Conservation (phyloP, 169 alveolate species). For the Toxoplasma gondii region DNA sequence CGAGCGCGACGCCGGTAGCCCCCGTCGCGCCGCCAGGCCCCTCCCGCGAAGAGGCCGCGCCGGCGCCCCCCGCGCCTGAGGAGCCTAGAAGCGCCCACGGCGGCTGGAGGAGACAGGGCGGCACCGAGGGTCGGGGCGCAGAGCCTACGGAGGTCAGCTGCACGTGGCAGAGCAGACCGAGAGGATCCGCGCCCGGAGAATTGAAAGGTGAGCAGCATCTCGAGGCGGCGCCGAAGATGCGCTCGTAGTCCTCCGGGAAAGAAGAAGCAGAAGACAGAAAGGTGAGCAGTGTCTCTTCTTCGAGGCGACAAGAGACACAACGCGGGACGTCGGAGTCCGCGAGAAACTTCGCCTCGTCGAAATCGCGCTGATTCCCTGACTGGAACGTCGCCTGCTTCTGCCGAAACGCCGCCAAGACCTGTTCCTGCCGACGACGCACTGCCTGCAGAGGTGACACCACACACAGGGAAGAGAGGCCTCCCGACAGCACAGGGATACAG, state of each 20-base stretch:
- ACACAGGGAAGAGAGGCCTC: background rate
- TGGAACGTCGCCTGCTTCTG: slow-evolving; percentile 41
- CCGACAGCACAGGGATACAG: background rate
- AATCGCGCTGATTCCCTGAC: background rate
- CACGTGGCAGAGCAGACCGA: slow-evolving; percentile 51
- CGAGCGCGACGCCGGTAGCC: background rate
- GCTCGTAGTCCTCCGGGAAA: background rate
- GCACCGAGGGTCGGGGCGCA: slow-evolving; percentile 39
- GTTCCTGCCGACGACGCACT: slow-evolving; percentile 51
- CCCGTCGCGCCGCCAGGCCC: slow-evolving; percentile 30
- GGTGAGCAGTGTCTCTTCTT: slow-evolving; percentile 36
- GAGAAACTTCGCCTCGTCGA: slow-evolving; percentile 36
- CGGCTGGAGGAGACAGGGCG: slow-evolving; percentile 43
- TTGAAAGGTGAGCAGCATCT: slow-evolving; percentile 18
- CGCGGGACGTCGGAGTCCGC: slow-evolving; percentile 41
- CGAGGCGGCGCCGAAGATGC: slow-evolving; percentile 29
- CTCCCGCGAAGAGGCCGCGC: background rate
- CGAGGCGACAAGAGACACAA: slow-evolving; percentile 52
- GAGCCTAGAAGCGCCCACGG: background rate
- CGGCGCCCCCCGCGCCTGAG: background rate
- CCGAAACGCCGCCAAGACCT: slow-evolving; percentile 30
- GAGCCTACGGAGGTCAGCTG: slow-evolving; percentile 28
- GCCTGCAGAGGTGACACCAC: too few species aligned
- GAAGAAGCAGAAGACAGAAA: slow-evolving; percentile 1
- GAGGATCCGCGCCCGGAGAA: background rate